phyloP scores from a whole-genome alignment of 148 eudicot species.

The Spergularia marina region DNA sequence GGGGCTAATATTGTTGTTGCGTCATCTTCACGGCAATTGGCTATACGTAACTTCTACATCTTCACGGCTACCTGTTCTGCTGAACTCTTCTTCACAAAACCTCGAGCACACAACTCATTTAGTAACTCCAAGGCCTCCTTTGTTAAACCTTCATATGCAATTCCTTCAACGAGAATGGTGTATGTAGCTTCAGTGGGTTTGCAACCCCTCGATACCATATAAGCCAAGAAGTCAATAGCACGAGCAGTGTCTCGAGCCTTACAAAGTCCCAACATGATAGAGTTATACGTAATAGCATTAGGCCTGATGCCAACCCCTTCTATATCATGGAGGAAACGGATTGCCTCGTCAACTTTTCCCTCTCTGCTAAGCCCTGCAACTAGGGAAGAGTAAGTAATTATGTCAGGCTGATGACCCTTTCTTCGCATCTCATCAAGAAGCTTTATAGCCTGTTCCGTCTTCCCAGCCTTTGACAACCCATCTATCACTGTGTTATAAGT shows the following conservation, averaged over 20 bases:
- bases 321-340: slow-evolving; percentile 41
- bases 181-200: slow-evolving; percentile 58
- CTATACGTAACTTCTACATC: slow-evolving; percentile 9
- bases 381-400: slow-evolving; percentile 49
- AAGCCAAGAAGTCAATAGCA: slow-evolving; percentile 54
- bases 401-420: slow-evolving; percentile 55
- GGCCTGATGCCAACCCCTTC: slow-evolving; percentile 49
- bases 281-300: slow-evolving; percentile 51
- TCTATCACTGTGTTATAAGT: slow-evolving; percentile 66
- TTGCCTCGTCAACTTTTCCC: slow-evolving; percentile 55
- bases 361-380: slow-evolving; percentile 57
- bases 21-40: too few relatives aligned
- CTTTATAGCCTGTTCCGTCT: slow-evolving; percentile 43
- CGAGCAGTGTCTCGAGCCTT: slow-evolving; percentile 50
- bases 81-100: slow-evolving; percentile 53
- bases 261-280: slow-evolving; percentile 57
- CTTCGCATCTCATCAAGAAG: slow-evolving; percentile 50
- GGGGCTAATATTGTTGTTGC: too few relatives aligned
- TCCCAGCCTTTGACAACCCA: slow-evolving; percentile 52
- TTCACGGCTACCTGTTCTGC: slow-evolving; percentile 49
- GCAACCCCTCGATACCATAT: slow-evolving; percentile 57
- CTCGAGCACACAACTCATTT: slow-evolving; percentile 45
- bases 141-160: slow-evolving; percentile 54
- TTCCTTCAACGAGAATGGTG: slow-evolving; percentile 51
- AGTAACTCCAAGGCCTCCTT: slow-evolving; percentile 51